Base-by-base conservation (phyloP, 805 yeast genomes). In the Ogataea pini region DNA sequence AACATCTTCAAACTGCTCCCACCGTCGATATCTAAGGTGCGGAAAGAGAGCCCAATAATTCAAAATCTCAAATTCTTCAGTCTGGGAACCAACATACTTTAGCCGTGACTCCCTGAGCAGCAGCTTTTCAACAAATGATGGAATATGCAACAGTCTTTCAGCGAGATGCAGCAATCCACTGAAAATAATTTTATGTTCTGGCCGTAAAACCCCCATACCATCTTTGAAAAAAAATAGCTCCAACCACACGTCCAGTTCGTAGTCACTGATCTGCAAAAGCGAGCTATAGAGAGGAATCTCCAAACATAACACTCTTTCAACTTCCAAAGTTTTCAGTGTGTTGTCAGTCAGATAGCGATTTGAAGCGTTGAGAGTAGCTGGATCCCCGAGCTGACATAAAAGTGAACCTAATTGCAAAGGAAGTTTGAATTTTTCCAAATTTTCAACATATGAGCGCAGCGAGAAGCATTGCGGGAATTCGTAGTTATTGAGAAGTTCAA, bases 401-500 rank as follows among this genome's bases (percentile, higher is more conserved):
- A 58, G 36, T 0, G 56, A 36, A 3, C 61, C 61, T 10, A 58
- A 22, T 33, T 60, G 60, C 1, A n/a, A 39, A 1, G 61, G 57
- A 1, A 50, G 16, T 18, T 38, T 32, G 27, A 39, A 38, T 7
- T 17, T 17, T 3, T 53, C 54, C 13, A 60, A 9, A 7, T 52
- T 42, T 14, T 27, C 18, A 12, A 56, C 29, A 27, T 42, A 59
- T 7, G 49, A 28, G 9, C 39, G 25, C 3, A 52, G n/a, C 6
- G 57, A 46, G 18, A 56, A 50, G 18, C 59, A 55, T 13, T 52
- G 49, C 7, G 27, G 39, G 12, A 49, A 13, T 2, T 48, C 49
- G 3, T 46, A 42, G 12, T 39, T n/a, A 6, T 37, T 44, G 24
- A 57, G 34, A 3, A 54, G 36, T 12, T 47, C 57, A n/a, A 47